Evolutionary conservation across 768 basidiomycete species (phyloP).

Genomic region (Leccinum boreale): DNA sequence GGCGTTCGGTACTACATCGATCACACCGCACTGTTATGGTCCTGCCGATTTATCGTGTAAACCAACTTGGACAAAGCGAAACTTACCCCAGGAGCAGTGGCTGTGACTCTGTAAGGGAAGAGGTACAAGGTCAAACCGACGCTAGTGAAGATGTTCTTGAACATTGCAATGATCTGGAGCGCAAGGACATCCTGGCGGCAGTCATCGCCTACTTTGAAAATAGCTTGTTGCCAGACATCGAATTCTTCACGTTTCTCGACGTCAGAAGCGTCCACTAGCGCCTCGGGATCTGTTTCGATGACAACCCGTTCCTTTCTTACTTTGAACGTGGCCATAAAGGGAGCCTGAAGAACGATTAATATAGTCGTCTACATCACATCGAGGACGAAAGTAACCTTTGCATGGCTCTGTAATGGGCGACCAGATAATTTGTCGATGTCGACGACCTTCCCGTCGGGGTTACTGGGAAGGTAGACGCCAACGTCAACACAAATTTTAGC

Average conservation of each 20-base stretch:
- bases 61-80: neutral
- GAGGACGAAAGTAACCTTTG: conserved; percentile 60
- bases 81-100: conserved; percentile 89
- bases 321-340: conserved; percentile 99
- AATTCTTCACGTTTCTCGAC: conserved; percentile 60
- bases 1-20: conserved; percentile 96
- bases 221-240: conserved; percentile 96
- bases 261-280: conserved; percentile 61
- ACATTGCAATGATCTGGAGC: conserved; percentile 97
- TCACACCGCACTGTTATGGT: conserved; percentile 83
- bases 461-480: conserved; percentile 97
- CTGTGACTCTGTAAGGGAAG: conserved; percentile 95
- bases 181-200: conserved; percentile 99
- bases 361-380: neutral
- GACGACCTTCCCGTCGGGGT: conserved; percentile 95
- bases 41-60: neutral
- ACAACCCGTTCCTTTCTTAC: conserved; percentile 82
- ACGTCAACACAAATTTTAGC: conserved; percentile 88
- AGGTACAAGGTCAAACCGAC: conserved; percentile 89
- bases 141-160: conserved; percentile 93
- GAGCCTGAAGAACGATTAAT: conserved; percentile 58
- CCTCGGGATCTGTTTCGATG: conserved; percentile 68
- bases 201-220: conserved; percentile 99
- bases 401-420: conserved; percentile 93
- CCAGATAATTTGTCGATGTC: conserved; percentile 98